Evolutionary conservation across 192 early-diverging fungal genomes (phyloP).

Genomic region (Coemansia sp.): DNA sequence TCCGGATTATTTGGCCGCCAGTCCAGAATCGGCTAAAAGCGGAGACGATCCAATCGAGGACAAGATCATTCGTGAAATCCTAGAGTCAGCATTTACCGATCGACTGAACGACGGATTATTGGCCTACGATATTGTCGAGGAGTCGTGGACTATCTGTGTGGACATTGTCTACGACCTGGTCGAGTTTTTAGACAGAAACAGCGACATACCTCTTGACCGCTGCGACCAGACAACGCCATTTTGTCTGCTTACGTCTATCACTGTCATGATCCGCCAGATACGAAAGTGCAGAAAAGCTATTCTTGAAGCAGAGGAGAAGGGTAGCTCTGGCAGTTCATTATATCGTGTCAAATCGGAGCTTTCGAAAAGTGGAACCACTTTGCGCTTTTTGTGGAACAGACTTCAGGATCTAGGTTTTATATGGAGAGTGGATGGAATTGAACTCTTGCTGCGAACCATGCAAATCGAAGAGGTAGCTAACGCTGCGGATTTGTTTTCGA

Average conservation of each 20-base stretch:
- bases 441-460: conserved; percentile 36
- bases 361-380: neutral
- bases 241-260: conserved; percentile 1
- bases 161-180: neutral
- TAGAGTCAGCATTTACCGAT: neutral
- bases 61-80: neutral
- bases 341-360: neutral
- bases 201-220: conserved; percentile 3
- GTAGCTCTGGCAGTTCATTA: neutral
- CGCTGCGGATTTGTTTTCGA: conserved; percentile 39
- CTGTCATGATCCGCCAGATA: conserved; percentile 9
- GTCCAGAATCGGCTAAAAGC: neutral
- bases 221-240: conserved; percentile 4
- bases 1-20: neutral
- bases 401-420: conserved; percentile 29
- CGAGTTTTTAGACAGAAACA: neutral
- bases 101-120: conserved; percentile 5
- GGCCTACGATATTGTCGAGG: conserved; percentile 7
- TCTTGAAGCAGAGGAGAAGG: neutral
- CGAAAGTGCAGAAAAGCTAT: conserved; percentile 17
- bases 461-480: conserved; percentile 46
- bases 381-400: conserved; percentile 35
- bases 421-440: conserved; percentile 33
- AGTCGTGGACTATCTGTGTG: conserved; percentile 5
- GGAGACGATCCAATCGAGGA: neutral